Evolutionary conservation across 306 rosid genomes (phyloP).

Genomic region (Comarum palustre): DNA sequence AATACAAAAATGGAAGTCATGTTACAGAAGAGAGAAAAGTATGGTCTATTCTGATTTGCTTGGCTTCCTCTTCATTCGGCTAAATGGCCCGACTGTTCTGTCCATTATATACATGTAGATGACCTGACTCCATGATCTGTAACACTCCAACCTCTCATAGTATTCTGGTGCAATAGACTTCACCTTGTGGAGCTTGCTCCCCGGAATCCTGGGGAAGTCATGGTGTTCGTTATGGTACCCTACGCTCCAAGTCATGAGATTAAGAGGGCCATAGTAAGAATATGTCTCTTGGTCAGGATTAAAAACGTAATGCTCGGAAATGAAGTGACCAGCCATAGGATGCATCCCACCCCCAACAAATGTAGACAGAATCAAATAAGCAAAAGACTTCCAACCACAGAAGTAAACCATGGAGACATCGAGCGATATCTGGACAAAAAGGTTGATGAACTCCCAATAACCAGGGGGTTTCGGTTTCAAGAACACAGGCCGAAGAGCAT

Average conservation of each 20-base stretch:
- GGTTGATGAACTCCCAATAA: conserved; percentile 74
- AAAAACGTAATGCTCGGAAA: conserved; percentile 89
- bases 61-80: conserved; percentile 79
- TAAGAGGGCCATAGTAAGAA: conserved; percentile 89
- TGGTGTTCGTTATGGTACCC: conserved; percentile 94
- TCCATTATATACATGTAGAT: conserved; percentile 83
- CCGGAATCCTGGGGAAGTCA: conserved; percentile 88
- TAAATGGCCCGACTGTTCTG: conserved; percentile 75
- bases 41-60: conserved; percentile 52
- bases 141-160: conserved; percentile 53
- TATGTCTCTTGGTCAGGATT: conserved; percentile 84
- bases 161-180: conserved; percentile 80
- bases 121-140: conserved; percentile 79
- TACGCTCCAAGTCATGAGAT: conserved; percentile 80
- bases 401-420: conserved; percentile 63
- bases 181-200: conserved; percentile 80
- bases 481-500: conserved; percentile 72
- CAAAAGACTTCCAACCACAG: conserved; percentile 73
- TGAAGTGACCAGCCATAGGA: conserved; percentile 99
- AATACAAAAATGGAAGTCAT: conserved; percentile 4
- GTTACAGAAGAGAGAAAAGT: conserved; percentile 12
- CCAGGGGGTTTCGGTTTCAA: conserved; percentile 94
- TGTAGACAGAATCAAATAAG: conserved; percentile 72
- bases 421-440: conserved; percentile 55
- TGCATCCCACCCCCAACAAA: conserved; percentile 95